Evolutionary conservation across 2,329 filamentous ascomycete genomes (phyloP), one percentile per base, ranked within the genome.

Genomic region (Exophiala spinifera): DNA sequence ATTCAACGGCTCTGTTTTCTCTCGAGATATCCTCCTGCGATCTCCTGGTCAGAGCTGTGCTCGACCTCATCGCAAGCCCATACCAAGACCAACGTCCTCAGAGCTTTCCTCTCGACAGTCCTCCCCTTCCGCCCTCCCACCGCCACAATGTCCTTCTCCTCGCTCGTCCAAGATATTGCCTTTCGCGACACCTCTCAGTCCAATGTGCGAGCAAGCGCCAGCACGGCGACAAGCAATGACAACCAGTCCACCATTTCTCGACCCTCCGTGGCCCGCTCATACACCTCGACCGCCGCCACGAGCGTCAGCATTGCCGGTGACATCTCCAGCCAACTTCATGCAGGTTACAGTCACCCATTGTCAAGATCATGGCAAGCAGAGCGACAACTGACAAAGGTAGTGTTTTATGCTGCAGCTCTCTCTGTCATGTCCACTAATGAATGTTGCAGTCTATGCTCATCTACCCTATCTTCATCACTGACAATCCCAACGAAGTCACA

Each of bases 381-480:
- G 75, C 81, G 87, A 62, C 88, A 92, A 74, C 78, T 94, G 69
- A 92, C 89, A 59, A 92, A 92, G 84, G 88, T 89, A 63, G 53
- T 77, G 17, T 17, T 13, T 13, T 23, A 40, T 20, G 47, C 13
- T 14, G 4, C 21, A 4, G 20, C 19, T 28, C 23, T 31, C 45
- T 17, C 36, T 31, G 11, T 8, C 42, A 21, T 5, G 2, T 11
- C 17, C 28, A 44, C 50, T 58, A 51, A 60, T 36, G 11, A 5
- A 13, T 4, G 34, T 15, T 45, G 2, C 66, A 96, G 90, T 94
- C 91, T 34, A 97, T 97, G 94, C 86, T 99, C 66, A 96, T 99
- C 67, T 97, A 95, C 74, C 94, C 94, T 11, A 81, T 99, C 63
- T 99, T 99, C 77, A 84, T 99, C 62, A 95, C 94, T 66, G 94